Base-by-base conservation (phyloP, 2,329 filamentous ascomycete species). In the Pleoardoris graminearum region DNA sequence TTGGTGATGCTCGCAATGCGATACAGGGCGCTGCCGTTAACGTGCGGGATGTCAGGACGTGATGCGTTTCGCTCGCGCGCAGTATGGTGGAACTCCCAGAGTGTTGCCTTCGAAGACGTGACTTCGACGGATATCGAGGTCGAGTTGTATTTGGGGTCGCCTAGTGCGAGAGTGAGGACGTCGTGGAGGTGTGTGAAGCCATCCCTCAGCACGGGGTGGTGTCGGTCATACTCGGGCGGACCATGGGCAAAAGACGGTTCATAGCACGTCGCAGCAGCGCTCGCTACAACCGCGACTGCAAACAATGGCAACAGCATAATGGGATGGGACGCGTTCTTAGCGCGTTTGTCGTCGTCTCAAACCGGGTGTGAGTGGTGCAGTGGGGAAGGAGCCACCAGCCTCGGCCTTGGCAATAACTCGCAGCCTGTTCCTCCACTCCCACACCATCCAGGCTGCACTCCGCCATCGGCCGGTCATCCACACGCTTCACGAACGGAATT, bases 111-210 rank as follows among this genome's bases (percentile, higher is more conserved):
- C 1, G 63, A 61, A 1, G 75, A 76, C 1, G 75, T 77, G 16
- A 77, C 55, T 38, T 73, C 72, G 39, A 77, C 54, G 1, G 76
- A 77, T 55, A 74, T 75, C 1, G 75, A 77, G 3, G 68, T 68
- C 27, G 65, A 57, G 19, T 62, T 61, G 53, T 64, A 75, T 46
- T 73, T 55, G 6, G 67, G 58, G 5, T 55, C 61, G n/a, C 60
- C 61, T 12, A 70, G 55, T 8, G 68, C 48, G 7, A 59, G 54
- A 1, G 57, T 56, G 12, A 75, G 54, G 1, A 62, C 58, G 3
- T 50, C 42, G 23, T 61, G 55, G 43, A 77, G 67, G n/a, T 57
- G 37, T 1, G 59, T 52, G 39, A 75, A 73, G 21, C 68, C 68
- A 33, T 65, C 33, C 45, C 62, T 50, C 6, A 74, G 62, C 2